Base-by-base conservation (phyloP, 2,329 filamentous ascomycete species). In the Diaporthe vaccinii region DNA sequence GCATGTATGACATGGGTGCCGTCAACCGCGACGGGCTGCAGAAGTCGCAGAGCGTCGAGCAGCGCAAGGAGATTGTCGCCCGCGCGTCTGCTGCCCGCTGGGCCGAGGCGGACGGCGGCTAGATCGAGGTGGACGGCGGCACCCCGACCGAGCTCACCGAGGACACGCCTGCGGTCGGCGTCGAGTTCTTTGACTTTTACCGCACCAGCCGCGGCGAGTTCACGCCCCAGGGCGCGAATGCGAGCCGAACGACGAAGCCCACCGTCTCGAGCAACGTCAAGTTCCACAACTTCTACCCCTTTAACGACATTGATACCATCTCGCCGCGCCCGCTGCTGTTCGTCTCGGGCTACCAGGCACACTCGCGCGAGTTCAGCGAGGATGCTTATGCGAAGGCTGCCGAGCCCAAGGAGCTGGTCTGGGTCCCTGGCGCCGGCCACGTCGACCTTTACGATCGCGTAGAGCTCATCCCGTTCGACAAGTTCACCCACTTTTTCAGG, bases 401-500 rank as follows among this genome's bases (percentile, higher is more conserved):
- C 8, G 59, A 65, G 39, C 59, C 59, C 25, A 65, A 65, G 59
- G 59, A 65, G 59, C 59, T 65, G 39, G 17, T 65, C 59, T 65
- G 59, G 59, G 39, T 65, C 15, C 39, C 39, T 0, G 59, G 59
- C 3, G 59, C 59, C 4, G 59, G 59, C 14, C 59, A 65, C 39
- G 59, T 65, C 59, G 59, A 65, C 39, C 59, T 65, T 7, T 65
- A 65, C 15, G 59, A 65, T 17, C 59, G 59, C 12, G 39, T 44
- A 39, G 59, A 65, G 39, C 59, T 65, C 14, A 65, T 65, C 39
- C 59, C 59, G 20, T 65, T 65, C 17, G 59, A 65, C 15, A 65
- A 65, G 39, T 65, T 65, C 22, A 65, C 59, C 39, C 25, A 46
- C n/a, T 65, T 65, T 15, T 65, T 65, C 59, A 65, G n/a, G 59